Evolutionary conservation across 2,329 filamentous ascomycete species (phyloP).

Genomic region (Colletotrichum sp.): DNA sequence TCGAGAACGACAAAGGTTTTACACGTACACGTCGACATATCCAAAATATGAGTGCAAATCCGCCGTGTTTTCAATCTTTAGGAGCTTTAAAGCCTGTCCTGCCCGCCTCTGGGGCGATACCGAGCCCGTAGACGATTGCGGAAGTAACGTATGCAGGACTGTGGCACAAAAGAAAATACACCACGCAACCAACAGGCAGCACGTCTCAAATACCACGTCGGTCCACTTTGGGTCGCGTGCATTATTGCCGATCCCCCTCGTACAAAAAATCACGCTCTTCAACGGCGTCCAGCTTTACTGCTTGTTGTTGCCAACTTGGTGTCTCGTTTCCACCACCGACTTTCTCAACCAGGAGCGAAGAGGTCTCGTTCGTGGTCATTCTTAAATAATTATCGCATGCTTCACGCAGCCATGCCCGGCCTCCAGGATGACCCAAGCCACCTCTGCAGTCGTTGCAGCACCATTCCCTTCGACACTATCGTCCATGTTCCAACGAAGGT

Average conservation of each 20-base stretch:
- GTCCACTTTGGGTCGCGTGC: not conserved
- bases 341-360: not conserved
- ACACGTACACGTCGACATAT: too few species aligned
- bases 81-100: too few species aligned
- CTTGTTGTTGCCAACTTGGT: rapidly evolving
- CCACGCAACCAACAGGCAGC: not conserved
- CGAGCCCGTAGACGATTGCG: too few species aligned
- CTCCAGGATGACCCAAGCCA: not conserved
- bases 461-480: not conserved
- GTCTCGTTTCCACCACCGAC: not conserved
- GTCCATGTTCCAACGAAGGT: not conserved
- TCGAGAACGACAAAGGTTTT: too few species aligned
- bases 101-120: too few species aligned
- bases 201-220: too few species aligned
- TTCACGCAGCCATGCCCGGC: not conserved
- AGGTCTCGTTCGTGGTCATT: rapidly evolving
- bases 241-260: not conserved
- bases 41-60: too few species aligned
- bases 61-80: too few species aligned
- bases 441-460: not conserved
- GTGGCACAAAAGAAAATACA: not conserved
- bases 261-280: not conserved
- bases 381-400: not conserved
- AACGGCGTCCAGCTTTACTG: not conserved
- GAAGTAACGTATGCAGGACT: not conserved